These are phyloP conservation scores for Leptomonas seymouri DNA, from an alignment of 208 protist genomes.

Conservation along the genomic window DNA sequence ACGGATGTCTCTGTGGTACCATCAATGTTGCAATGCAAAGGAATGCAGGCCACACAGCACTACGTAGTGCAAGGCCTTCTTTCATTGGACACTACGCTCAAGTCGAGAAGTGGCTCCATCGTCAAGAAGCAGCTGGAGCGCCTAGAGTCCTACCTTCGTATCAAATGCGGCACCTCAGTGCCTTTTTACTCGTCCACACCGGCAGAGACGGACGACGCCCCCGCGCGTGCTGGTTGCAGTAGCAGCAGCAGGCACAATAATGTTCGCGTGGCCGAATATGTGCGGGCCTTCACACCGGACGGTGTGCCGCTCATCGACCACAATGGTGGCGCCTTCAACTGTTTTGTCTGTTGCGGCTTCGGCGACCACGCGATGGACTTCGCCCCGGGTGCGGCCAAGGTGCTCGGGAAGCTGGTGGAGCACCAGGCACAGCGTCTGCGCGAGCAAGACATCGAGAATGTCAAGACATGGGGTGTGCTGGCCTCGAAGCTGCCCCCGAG, in stretches of 20 bases:
- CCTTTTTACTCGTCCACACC: conserved; percentile 22
- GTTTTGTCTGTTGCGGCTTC: conserved; percentile 86
- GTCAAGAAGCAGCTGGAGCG: conserved; percentile 35
- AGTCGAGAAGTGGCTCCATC: conserved; percentile 13
- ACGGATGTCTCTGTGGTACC: background rate
- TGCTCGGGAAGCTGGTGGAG: conserved; percentile 78
- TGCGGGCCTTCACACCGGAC: conserved; percentile 80
- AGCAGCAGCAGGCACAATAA: background rate
- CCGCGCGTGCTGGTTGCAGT: background rate
- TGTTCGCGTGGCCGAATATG: conserved; percentile 44
- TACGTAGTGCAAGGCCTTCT: conserved; percentile 54
- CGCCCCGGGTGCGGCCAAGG: conserved; percentile 71
- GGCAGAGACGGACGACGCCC: background rate
- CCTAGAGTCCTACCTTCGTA: conserved; percentile 64
- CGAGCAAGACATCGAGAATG: conserved; percentile 43
- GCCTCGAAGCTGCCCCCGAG: conserved; percentile 42
- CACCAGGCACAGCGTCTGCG: conserved; percentile 58
- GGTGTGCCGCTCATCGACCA: conserved; percentile 77
- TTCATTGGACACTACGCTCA: conserved; percentile 52
- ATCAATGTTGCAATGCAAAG: conserved; percentile 16
- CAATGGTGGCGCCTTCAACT: conserved; percentile 78
- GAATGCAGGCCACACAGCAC: conserved; percentile 18
- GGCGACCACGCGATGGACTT: conserved; percentile 84
- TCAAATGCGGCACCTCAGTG: conserved; percentile 46
- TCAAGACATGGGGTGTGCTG: conserved; percentile 27